Evolutionary conservation across 2,329 filamentous ascomycete species (phyloP).

Genomic region (Diaporthe eres): DNA sequence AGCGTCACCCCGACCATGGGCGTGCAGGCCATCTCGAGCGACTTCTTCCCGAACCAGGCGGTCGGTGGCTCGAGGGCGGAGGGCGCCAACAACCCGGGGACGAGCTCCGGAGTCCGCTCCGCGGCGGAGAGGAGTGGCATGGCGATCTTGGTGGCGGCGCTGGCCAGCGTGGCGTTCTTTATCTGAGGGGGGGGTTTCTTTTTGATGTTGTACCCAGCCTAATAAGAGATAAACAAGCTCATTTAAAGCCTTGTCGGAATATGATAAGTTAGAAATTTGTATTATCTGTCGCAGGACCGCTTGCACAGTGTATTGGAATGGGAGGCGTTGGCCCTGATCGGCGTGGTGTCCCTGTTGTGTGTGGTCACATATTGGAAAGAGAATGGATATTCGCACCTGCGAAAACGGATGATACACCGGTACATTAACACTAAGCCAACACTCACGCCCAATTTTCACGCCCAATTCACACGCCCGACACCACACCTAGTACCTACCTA

Average conservation of each 20-base stretch:
- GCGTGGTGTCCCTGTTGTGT: not conserved
- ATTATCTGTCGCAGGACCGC: not conserved
- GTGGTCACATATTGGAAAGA: not conserved
- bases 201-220: not conserved
- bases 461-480: too few relatives aligned
- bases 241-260: not conserved
- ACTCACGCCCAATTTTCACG: too few relatives aligned
- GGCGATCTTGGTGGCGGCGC: conserved; percentile 13
- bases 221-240: conserved; percentile 4
- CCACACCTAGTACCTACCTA: too few relatives aligned
- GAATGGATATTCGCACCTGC: too few relatives aligned
- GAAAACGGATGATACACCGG: too few relatives aligned
- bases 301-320: not conserved
- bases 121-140: conserved; percentile 9
- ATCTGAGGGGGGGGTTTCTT: not conserved
- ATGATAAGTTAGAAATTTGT: not conserved
- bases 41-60: conserved; percentile 17
- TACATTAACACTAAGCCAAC: too few relatives aligned
- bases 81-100: not conserved
- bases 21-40: conserved; percentile 31
- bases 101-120: conserved; percentile 19
- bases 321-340: conserved; percentile 7
- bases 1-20: conserved; percentile 47
- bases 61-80: conserved; percentile 16
- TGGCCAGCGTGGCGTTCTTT: conserved; percentile 28